phyloP scores from a whole-genome alignment of 2,329 filamentous ascomycete genomes.

The Fusarium staphyleae region DNA sequence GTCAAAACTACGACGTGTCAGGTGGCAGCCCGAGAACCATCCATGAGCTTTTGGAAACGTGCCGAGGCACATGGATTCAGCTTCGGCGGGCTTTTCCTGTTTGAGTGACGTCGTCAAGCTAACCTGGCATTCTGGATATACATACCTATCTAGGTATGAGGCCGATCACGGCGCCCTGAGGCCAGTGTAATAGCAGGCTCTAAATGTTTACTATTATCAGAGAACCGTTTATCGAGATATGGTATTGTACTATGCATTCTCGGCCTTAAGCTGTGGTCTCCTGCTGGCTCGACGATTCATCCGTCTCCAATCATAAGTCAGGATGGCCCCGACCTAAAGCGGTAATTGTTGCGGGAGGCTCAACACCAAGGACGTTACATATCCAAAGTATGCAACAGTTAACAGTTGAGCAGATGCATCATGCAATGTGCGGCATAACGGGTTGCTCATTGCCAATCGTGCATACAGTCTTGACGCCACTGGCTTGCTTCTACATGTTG shows the following conservation, averaged over 20 bases:
- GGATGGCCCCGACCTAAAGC: conserved; percentile 13
- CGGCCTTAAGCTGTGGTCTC: too few species aligned
- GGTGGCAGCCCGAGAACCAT: too few species aligned
- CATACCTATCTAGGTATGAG: too few species aligned
- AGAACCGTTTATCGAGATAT: too few species aligned
- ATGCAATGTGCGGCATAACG: conserved; percentile 12
- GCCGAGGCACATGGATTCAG: conserved; percentile 20
- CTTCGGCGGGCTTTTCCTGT: not conserved
- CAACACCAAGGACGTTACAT: conserved; percentile 7
- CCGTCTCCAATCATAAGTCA: too few species aligned
- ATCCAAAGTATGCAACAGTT: too few species aligned
- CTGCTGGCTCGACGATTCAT: too few species aligned
- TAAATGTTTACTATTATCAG: too few species aligned
- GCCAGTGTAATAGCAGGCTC: too few species aligned
- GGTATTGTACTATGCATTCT: too few species aligned
- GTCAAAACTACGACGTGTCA: not conserved
- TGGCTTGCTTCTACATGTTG: not conserved
- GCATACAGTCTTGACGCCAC: not conserved
- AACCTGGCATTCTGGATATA: too few species aligned
- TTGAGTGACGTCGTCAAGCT: conserved; percentile 15
- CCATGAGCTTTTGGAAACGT: conserved; percentile 7
- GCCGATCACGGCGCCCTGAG: too few species aligned
- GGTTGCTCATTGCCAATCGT: not conserved
- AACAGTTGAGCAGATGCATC: conserved; percentile 17
- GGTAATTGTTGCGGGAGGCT: conserved; percentile 33